Evolutionary conservation across 768 basidiomycete species (phyloP).

Genomic region (Mycena galericulata): DNA sequence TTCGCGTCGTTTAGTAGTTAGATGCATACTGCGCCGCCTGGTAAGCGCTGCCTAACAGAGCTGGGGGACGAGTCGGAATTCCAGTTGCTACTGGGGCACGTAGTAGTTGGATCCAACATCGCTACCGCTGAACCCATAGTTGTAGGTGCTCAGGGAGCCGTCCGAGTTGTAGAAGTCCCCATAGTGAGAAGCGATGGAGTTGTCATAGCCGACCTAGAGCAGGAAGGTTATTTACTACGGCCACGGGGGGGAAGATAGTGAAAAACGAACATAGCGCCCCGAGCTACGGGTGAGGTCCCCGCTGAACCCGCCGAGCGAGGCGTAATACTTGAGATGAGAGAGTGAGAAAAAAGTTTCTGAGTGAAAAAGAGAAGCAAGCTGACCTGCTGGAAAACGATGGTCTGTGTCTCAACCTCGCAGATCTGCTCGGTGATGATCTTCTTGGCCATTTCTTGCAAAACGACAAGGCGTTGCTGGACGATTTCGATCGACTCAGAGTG

Average conservation of each 20-base stretch:
- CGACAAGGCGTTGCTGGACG: conserved; percentile 59
- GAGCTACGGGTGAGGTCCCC: conserved; percentile 55
- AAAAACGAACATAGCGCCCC: conserved; percentile 27
- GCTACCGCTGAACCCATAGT: conserved; percentile 56
- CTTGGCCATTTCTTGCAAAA: conserved; percentile 63
- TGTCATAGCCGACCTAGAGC: conserved; percentile 53
- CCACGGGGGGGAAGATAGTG: no score
- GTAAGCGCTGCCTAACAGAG: conserved; percentile 52
- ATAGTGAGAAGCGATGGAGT: conserved; percentile 50
- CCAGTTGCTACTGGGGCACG: conserved; percentile 60
- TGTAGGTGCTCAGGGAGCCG: conserved; percentile 51
- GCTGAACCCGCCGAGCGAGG: conserved; percentile 54
- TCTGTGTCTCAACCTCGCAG: conserved; percentile 64
- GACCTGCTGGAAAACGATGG: conserved; percentile 57
- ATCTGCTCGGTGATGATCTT: conserved; percentile 60
- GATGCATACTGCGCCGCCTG: conserved; percentile 45
- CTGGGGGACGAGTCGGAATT: conserved; percentile 38
- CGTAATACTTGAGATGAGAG: no score
- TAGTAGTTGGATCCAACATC: conserved; percentile 55
- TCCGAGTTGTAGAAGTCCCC: conserved; percentile 49
- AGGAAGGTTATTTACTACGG: not conserved
- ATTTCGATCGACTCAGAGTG: conserved; percentile 51
- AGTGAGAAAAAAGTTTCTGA: no score
- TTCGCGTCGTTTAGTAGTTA: conserved; percentile 18
- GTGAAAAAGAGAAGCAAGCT: no score